phyloP scores from a whole-genome alignment of 1,284 basidiomycete genomes.

The Puccinia hordei region DNA sequence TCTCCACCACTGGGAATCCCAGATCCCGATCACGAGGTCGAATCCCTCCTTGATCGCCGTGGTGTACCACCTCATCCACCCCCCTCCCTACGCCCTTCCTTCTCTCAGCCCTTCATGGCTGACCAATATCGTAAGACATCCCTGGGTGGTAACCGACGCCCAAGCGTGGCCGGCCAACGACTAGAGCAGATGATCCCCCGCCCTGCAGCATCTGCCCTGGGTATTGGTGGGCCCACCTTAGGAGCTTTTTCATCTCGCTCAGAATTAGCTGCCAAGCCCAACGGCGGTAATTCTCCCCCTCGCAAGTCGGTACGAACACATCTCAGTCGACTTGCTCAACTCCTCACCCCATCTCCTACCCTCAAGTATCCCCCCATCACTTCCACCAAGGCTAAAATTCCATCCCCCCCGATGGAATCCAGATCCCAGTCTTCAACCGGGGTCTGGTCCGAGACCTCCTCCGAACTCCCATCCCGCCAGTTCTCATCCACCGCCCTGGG shows the following conservation, averaged over 20 bases:
- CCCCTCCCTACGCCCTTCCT: background rate
- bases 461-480: background rate
- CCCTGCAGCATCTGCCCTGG: background rate
- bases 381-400: background rate
- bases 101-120: background rate
- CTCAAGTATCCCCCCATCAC: background rate
- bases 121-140: background rate
- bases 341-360: constrained; percentile 9
- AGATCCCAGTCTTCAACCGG: background rate
- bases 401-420: background rate
- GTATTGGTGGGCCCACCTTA: background rate
- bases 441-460: background rate
- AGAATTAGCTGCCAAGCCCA: background rate
- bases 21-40: constrained; percentile 7
- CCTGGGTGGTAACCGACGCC: background rate
- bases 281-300: background rate
- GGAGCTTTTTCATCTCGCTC: background rate
- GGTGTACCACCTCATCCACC: background rate
- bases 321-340: constrained; percentile 1
- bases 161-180: background rate
- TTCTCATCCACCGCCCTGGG: background rate
- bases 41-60: background rate
- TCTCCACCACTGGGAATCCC: background rate
- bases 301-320: constrained; percentile 19
- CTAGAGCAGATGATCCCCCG: background rate